These are phyloP conservation scores for Naganishia kalamii DNA, from an alignment of 768 basidiomycete genomes.

Conservation along the genomic window DNA sequence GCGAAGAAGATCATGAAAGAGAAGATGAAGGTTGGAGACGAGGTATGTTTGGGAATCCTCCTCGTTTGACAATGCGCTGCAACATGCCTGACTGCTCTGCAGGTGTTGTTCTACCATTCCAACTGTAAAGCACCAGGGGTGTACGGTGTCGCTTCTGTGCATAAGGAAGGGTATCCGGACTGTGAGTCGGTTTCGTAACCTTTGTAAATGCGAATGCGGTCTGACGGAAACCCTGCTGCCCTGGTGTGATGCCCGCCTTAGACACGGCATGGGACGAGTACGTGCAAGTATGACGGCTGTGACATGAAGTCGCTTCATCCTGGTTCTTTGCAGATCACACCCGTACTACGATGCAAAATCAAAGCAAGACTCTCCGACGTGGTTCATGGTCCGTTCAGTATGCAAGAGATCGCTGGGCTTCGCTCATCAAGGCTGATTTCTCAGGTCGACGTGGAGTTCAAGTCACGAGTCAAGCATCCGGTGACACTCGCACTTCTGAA, in stretches of 20 bases:
- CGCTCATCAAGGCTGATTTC: neutral
- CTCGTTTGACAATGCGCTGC: neutral
- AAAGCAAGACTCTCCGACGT: slow-evolving; percentile 65
- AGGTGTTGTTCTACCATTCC: slow-evolving; percentile 46
- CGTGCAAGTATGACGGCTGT: slow-evolving; percentile 34
- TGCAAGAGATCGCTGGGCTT: too few species aligned
- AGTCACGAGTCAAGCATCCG: slow-evolving; percentile 61
- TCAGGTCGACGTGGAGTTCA: slow-evolving; percentile 52
- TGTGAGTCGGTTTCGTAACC: slow-evolving; percentile 53
- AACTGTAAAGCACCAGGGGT: slow-evolving; percentile 43
- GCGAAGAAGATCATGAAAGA: slow-evolving; percentile 46
- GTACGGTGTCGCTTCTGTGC: slow-evolving; percentile 54
- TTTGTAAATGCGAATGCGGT: neutral
- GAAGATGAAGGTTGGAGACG: slow-evolving; percentile 43
- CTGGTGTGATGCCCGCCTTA: slow-evolving; percentile 37
- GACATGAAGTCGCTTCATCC: neutral
- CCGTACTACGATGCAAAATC: slow-evolving; percentile 62
- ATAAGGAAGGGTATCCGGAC: slow-evolving; percentile 82
- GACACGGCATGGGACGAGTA: slow-evolving; percentile 87
- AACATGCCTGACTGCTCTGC: neutral
- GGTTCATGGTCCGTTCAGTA: slow-evolving; percentile 79
- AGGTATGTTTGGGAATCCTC: slow-evolving; percentile 22
- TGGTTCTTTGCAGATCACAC: slow-evolving; percentile 52
- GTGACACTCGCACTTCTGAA: slow-evolving; percentile 71
- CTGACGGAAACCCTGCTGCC: neutral